phyloP scores from a whole-genome alignment of 495 filamentous ascomycete species.

The Platismatia glauca region DNA sequence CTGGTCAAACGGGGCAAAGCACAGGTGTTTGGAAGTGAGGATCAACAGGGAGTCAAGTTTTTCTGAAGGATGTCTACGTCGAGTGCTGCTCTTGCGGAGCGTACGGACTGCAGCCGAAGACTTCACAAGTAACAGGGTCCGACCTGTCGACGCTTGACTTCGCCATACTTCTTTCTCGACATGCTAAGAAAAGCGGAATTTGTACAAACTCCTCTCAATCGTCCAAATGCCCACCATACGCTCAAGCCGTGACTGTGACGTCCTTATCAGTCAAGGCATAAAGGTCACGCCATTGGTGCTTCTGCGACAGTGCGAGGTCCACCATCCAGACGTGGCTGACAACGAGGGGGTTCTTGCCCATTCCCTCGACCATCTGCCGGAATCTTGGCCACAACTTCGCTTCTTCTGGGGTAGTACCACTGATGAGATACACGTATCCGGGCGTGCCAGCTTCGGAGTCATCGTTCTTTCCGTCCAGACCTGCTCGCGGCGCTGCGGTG shows the following conservation, averaged over 20 bases:
- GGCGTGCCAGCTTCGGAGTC: conserved; percentile 47
- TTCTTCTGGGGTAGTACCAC: conserved; percentile 53
- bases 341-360: conserved; percentile 64
- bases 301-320: conserved; percentile 79
- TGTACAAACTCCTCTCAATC: conserved; percentile 7
- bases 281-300: conserved; percentile 51
- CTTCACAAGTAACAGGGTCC: not conserved
- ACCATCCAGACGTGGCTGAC: conserved; percentile 83
- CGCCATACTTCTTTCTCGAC: not conserved
- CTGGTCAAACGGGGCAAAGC: conserved; percentile 85
- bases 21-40: conserved; percentile 82
- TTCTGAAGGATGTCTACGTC: conserved; percentile 46
- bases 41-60: conserved; percentile 88
- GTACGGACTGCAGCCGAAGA: not conserved
- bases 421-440: conserved; percentile 64
- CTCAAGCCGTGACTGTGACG: conserved; percentile 4
- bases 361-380: conserved; percentile 59
- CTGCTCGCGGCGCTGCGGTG: conserved; percentile 37
- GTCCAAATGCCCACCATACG: not conserved
- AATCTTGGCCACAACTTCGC: conserved; percentile 72
- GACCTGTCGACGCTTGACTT: not conserved
- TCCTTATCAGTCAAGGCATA: conserved; percentile 41
- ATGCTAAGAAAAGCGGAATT: no score
- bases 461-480: conserved; percentile 39
- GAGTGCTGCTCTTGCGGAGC: not conserved